Evolutionary conservation across 2,329 filamentous ascomycete species (phyloP), one percentile per base, ranked within the genome.

Genomic region (Penicillium palitans): DNA sequence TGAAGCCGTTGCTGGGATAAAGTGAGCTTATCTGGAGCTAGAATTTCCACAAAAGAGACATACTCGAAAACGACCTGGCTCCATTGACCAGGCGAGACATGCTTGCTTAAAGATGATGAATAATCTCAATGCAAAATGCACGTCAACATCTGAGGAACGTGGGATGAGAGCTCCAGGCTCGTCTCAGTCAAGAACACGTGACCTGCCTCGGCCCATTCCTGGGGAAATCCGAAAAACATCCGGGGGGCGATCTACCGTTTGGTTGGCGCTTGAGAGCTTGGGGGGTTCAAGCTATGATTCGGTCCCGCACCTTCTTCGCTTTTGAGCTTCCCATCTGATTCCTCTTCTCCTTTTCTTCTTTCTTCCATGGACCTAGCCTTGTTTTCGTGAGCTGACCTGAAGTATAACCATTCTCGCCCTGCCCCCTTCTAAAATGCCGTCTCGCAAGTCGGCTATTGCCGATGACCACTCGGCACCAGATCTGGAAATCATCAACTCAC

Each of bases 401-500:
- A 58, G 39, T 17, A 25, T 41, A 29, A 37, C 12, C 21, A 4
- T 44, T 49, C 25, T 59, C 55, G 25, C 33, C 47, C 40, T 52
- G 4, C 25, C 41, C 42, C 25, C 13, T 37, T 48, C 55, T 39
- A 67, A 51, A 46, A 74, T 76, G 74, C 58, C 73, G 47, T 63
- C 70, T 29, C 52, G 61, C 47, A 68, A 70, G 59, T 70, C 75
- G 45, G 52, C 66, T 17, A 57, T 69, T n/a, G 62, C 68, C 46
- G 65, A 68, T 33, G 67, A 71, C 50, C 68, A 71, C 27, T 85
- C 85, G 48, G 87, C 89, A 52, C 89, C 89, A n/a, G 89, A 91
- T 73, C 80, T 93, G 53, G 87, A 91, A 73, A 91, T 93, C 65
- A 79, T 91, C 10, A 89, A 89, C 63, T 85, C 90, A 70, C 80